Evolutionary conservation across 495 filamentous ascomycete species (phyloP).

Genomic region (Barbatosphaeria neglecta): DNA sequence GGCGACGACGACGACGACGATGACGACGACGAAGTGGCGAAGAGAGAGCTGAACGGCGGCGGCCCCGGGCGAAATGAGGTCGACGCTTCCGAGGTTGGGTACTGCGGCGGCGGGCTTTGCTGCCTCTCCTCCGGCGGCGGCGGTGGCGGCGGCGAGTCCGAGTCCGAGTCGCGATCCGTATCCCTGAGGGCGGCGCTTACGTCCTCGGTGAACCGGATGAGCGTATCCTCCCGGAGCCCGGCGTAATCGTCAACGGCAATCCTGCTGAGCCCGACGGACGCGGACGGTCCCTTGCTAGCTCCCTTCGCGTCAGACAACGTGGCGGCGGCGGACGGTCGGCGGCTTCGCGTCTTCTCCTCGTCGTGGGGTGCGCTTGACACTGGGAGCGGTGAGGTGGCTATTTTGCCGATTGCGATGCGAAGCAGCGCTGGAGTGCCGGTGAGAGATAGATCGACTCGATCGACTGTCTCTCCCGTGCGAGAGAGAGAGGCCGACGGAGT

Average conservation of each 20-base stretch:
- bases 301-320: conserved; percentile 62
- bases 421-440: background rate
- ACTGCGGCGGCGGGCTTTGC: conserved; percentile 50
- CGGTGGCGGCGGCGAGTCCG: too few relatives aligned
- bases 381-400: background rate
- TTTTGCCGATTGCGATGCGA: background rate
- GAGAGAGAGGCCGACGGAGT: too few relatives aligned
- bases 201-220: conserved; percentile 19
- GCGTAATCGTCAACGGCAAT: conserved; percentile 20
- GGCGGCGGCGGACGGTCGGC: conserved; percentile 40
- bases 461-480: too few relatives aligned
- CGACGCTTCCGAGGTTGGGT: conserved; percentile 52
- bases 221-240: conserved; percentile 7
- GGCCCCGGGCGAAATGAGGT: conserved; percentile 35
- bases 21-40: conserved; percentile 26
- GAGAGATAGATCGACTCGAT: too few relatives aligned
- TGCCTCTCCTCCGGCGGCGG: conserved; percentile 14
- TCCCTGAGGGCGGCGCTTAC: conserved; percentile 7
- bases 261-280: conserved; percentile 41
- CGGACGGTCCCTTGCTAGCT: conserved; percentile 55
- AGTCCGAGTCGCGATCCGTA: too few relatives aligned
- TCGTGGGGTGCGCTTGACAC: background rate
- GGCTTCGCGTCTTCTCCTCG: background rate
- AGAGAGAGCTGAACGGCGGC: conserved; percentile 36
- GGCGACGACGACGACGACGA: conserved; percentile 3